Conservation (phyloP, 2,329 filamentous ascomycete genomes). For the Colletotrichum liaoningense region DNA sequence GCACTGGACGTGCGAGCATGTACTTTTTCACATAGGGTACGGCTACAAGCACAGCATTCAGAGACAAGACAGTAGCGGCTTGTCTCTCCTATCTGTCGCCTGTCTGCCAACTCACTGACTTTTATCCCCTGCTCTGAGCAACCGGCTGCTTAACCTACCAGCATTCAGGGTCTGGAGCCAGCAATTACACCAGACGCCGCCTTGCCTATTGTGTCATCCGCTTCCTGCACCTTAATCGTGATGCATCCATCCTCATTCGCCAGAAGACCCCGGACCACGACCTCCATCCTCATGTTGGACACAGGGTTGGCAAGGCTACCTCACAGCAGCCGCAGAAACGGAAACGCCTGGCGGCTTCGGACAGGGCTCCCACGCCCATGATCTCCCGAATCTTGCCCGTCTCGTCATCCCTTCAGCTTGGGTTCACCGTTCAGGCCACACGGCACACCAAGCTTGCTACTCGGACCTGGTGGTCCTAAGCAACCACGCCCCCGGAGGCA, state of each 20-base stretch:
- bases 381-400: slow-evolving; percentile 28
- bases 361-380: slow-evolving; percentile 28
- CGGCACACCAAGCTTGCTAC: slow-evolving; percentile 17
- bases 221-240: slow-evolving; percentile 29
- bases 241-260: slow-evolving; percentile 21
- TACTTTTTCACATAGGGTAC: background rate
- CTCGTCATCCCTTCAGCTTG: slow-evolving; percentile 28
- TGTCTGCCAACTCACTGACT: slow-evolving; percentile 23
- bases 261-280: slow-evolving; percentile 17
- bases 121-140: slow-evolving; percentile 25
- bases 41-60: background rate
- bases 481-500: background rate
- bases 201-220: slow-evolving; percentile 28
- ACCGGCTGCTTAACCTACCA: slow-evolving; percentile 21
- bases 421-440: slow-evolving; percentile 11
- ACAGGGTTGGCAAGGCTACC: slow-evolving; percentile 34
- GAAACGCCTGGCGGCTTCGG: slow-evolving; percentile 25
- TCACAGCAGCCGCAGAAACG: slow-evolving; percentile 19
- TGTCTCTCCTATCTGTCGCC: slow-evolving; percentile 29
- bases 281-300: slow-evolving; percentile 8
- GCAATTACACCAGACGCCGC: slow-evolving; percentile 25
- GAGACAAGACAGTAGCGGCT: background rate
- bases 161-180: background rate
- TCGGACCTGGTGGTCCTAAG: slow-evolving; percentile 4
- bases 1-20: background rate